These are phyloP conservation scores for Mimosa bimucronata DNA, from an alignment of 306 rosid genomes.

Conservation along the genomic window DNA sequence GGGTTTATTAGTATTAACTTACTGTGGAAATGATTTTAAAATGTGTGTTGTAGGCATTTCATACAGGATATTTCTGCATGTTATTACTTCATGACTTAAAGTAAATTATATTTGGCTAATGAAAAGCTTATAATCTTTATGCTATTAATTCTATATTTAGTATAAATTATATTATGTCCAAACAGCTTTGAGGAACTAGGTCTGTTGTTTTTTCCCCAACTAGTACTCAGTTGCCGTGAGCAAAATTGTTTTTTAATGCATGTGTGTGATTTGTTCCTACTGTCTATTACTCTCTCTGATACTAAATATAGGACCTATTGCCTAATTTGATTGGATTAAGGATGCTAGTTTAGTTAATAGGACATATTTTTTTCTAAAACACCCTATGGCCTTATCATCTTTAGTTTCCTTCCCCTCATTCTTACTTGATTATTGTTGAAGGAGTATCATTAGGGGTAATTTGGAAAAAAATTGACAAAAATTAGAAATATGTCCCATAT, in stretches of 20 bases:
- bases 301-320: too few species aligned
- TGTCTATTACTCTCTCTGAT: constrained; percentile 1
- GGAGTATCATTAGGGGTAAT: too few species aligned
- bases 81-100: not conserved
- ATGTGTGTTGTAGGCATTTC: not conserved
- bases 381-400: too few species aligned
- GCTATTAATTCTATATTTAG: not conserved
- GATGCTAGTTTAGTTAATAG: too few species aligned
- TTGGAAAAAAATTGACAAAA: too few species aligned
- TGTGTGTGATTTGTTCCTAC: constrained; percentile 26
- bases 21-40: not conserved
- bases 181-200: not conserved
- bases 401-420: too few species aligned
- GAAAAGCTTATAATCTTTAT: not conserved
- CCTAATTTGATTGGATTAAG: too few species aligned
- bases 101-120: not conserved
- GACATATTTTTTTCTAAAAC: too few species aligned
- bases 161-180: not conserved
- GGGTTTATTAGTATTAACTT: not conserved
- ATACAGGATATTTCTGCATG: not conserved
- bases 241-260: constrained; percentile 12
- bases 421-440: too few species aligned
- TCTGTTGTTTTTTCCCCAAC: not conserved
- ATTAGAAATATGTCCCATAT: too few species aligned
- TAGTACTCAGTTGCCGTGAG: constrained; percentile 8